Conservation (phyloP, 768 basidiomycete genomes). For the Rhodosporidiobolus sp. region DNA sequence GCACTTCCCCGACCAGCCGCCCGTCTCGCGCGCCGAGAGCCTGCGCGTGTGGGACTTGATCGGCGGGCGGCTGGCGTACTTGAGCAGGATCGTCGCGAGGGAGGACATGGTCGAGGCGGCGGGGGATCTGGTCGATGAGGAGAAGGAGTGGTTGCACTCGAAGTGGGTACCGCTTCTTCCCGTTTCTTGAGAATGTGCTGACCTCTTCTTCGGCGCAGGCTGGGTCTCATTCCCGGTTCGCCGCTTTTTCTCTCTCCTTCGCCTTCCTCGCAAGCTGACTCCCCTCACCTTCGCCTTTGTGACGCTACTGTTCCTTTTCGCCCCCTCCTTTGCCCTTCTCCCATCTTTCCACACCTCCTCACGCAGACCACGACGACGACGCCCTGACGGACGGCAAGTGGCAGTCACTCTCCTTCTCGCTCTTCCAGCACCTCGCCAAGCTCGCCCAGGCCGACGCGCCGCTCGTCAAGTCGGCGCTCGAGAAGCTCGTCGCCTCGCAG, state of each 20-base stretch:
- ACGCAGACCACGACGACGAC: too few relatives aligned
- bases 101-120: constrained; percentile 64
- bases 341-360: too few relatives aligned
- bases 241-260: constrained; percentile 11
- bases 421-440: constrained; percentile 39
- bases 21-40: constrained; percentile 53
- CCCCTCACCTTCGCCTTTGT: too few relatives aligned
- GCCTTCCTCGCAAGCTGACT: neutral
- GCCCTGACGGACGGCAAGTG: too few relatives aligned
- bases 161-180: neutral
- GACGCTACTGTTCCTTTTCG: too few relatives aligned
- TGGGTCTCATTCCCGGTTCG: constrained; percentile 66
- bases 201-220: constrained; percentile 53
- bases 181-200: neutral
- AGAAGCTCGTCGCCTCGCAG: constrained; percentile 57
- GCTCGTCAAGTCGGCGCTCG: constrained; percentile 56
- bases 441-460: constrained; percentile 48
- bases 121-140: constrained; percentile 62
- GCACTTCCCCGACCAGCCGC: constrained; percentile 49
- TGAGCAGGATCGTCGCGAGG: constrained; percentile 64
- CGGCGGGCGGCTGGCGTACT: constrained; percentile 75
- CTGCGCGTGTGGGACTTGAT: constrained; percentile 56
- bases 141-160: constrained; percentile 72
- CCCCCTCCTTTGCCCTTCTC: too few relatives aligned
- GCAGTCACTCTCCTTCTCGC: too few relatives aligned